Percentiles rank a stretch among this genome's conserved stretches.
phyloP scores from a whole-genome alignment of 1,284 basidiomycete genomes.

The Apiotrichum gamsii region DNA sequence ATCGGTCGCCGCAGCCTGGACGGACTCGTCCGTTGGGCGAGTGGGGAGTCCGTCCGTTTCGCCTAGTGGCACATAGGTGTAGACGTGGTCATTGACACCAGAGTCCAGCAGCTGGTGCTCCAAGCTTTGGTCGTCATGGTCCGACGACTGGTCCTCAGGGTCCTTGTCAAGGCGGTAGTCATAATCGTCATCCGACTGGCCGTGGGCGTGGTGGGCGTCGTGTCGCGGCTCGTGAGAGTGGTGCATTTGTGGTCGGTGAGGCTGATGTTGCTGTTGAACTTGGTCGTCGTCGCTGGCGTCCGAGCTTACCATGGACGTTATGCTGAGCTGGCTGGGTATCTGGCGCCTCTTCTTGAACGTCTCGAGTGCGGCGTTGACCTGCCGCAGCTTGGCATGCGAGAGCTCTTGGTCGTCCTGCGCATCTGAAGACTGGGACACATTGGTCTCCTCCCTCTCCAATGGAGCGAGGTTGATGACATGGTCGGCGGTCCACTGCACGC shows the following conservation, averaged over 20 bases:
- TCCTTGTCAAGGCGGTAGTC: constrained; percentile 44
- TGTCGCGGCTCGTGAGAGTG: background rate
- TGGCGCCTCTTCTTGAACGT: constrained; percentile 17
- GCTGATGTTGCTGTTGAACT: background rate
- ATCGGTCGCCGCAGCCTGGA: constrained; percentile 29
- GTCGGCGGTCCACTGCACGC: constrained; percentile 46
- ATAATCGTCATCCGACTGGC: constrained; percentile 36
- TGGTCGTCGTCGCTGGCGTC: background rate
- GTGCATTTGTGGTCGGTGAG: no score
- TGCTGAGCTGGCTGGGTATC: background rate
- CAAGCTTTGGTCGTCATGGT: background rate
- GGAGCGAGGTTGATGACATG: constrained; percentile 39
- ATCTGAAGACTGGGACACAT: no score
- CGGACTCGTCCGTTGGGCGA: constrained; percentile 22
- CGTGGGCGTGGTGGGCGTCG: background rate
- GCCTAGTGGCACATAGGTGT: constrained; percentile 45
- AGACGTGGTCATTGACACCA: constrained; percentile 29
- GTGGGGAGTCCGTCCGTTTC: constrained; percentile 49
- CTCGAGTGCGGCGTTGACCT: constrained; percentile 40
- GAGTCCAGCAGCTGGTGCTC: constrained; percentile 19
- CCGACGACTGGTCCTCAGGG: constrained; percentile 13
- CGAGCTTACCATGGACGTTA: background rate
- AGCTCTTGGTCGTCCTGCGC: constrained; percentile 18
- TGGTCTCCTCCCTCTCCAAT: constrained; percentile 23
- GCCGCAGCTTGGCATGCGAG: constrained; percentile 31